A percentile compares a stretch with the other conserved stretches of the same genome.
phyloP scores from a whole-genome alignment of 1,284 basidiomycete species.

The Heliocybe sulcata region DNA sequence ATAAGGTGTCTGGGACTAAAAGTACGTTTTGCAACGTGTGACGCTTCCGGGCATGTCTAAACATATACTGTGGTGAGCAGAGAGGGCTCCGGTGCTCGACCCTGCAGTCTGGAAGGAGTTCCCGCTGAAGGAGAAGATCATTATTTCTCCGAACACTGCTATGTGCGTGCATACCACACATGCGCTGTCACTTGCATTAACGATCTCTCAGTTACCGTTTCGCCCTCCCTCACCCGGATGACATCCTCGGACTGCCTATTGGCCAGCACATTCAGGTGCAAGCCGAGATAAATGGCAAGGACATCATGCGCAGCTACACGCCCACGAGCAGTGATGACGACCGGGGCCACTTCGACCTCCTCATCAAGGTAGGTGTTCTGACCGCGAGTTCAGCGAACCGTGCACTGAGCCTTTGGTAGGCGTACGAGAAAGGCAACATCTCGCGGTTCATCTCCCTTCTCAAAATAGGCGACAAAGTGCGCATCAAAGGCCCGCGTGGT shows the following conservation, averaged over 20 bases:
- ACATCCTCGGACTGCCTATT: slow-evolving; percentile 88
- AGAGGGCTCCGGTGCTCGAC: slow-evolving; percentile 62
- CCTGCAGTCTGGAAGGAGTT: slow-evolving; percentile 78
- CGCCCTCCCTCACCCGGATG: slow-evolving; percentile 63
- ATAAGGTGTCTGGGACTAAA: slow-evolving; percentile 35
- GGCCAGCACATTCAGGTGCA: slow-evolving; percentile 94
- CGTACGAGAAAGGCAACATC: slow-evolving; percentile 96
- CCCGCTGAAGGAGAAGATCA: slow-evolving; percentile 74
- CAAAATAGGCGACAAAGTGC: slow-evolving; percentile 80
- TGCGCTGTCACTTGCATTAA: slow-evolving; percentile 3
- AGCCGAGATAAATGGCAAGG: slow-evolving; percentile 89
- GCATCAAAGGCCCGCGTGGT: slow-evolving; percentile 94
- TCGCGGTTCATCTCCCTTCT: slow-evolving; percentile 78
- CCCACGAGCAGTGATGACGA: slow-evolving; percentile 92
- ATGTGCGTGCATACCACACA: slow-evolving; percentile 44
- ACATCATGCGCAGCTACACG: slow-evolving; percentile 89
- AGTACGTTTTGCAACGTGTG: slow-evolving; percentile 30
- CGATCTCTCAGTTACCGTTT: slow-evolving; percentile 76
- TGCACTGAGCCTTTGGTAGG: slow-evolving; percentile 34
- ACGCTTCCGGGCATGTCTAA: neutral
- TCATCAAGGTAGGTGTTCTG: slow-evolving; percentile 77
- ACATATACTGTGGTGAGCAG: slow-evolving; percentile 22
- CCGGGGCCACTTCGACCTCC: slow-evolving; percentile 89
- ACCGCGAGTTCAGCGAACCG: neutral
- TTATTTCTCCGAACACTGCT: slow-evolving; percentile 93